Evolutionary conservation across 306 rosid genomes (phyloP).

Genomic region (Gynostemma pentaphyllum): DNA sequence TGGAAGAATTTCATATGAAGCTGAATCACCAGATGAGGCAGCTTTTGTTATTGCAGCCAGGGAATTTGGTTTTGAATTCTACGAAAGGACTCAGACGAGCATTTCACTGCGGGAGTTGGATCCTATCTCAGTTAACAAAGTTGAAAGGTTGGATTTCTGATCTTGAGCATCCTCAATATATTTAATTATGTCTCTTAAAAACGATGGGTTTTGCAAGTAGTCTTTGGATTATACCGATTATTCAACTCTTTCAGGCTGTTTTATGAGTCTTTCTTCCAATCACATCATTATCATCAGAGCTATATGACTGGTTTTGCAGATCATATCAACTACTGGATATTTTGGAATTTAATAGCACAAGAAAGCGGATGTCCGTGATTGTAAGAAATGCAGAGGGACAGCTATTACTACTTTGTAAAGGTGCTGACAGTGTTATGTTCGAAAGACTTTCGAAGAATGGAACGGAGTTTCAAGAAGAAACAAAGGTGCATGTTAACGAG

Average conservation of each 20-base stretch:
- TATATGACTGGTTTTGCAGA: slow-evolving; percentile 30
- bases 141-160: slow-evolving; percentile 37
- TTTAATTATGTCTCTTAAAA: background rate
- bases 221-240: no score
- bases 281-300: background rate
- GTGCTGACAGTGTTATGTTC: slow-evolving; percentile 99
- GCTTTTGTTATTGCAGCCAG: slow-evolving; percentile 97
- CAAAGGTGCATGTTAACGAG: slow-evolving; percentile 56
- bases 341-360: slow-evolving; percentile 84
- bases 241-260: no score
- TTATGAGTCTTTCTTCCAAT: background rate
- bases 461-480: slow-evolving; percentile 67
- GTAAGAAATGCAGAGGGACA: slow-evolving; percentile 56
- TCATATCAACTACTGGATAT: slow-evolving; percentile 54
- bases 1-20: slow-evolving; percentile 76
- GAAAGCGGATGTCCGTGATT: slow-evolving; percentile 93
- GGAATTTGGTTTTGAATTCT: slow-evolving; percentile 90
- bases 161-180: background rate
- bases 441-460: slow-evolving; percentile 73
- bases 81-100: slow-evolving; percentile 55
- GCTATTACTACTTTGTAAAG: slow-evolving; percentile 69
- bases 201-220: background rate
- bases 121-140: slow-evolving; percentile 27
- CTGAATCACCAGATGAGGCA: slow-evolving; percentile 98
- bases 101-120: slow-evolving; percentile 56